Conservation (phyloP, 345 rosid genomes). For the Barbarea vulgaris region DNA sequence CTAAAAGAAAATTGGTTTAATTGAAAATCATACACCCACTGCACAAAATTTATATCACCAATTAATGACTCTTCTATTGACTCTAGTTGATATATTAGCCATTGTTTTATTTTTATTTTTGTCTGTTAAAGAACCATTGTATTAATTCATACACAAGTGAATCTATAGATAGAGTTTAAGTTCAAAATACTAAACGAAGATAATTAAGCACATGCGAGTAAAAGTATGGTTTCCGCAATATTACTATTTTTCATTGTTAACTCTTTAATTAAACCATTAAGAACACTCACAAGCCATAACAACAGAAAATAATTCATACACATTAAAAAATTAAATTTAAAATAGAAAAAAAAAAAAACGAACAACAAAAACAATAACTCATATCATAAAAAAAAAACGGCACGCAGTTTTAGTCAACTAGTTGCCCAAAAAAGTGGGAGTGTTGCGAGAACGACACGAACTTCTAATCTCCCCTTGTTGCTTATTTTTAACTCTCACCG, state of each 20-base stretch:
- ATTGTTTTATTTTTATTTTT: too few species aligned
- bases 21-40: too few species aligned
- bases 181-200: background rate
- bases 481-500: slow-evolving; percentile 27
- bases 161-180: too few species aligned
- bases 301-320: background rate
- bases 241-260: background rate
- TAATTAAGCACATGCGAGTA: background rate
- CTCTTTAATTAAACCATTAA: background rate
- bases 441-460: slow-evolving; percentile 50
- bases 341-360: background rate
- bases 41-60: too few species aligned
- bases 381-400: background rate
- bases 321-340: background rate
- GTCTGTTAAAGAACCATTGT: too few species aligned
- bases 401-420: background rate
- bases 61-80: too few species aligned
- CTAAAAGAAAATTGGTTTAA: too few species aligned
- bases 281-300: background rate
- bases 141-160: too few species aligned
- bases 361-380: background rate
- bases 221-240: background rate
- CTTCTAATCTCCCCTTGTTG: slow-evolving; percentile 51
- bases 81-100: too few species aligned
- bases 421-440: background rate